phyloP scores from a whole-genome alignment of 1,284 basidiomycete species.

The Ustilago cynodontis region DNA sequence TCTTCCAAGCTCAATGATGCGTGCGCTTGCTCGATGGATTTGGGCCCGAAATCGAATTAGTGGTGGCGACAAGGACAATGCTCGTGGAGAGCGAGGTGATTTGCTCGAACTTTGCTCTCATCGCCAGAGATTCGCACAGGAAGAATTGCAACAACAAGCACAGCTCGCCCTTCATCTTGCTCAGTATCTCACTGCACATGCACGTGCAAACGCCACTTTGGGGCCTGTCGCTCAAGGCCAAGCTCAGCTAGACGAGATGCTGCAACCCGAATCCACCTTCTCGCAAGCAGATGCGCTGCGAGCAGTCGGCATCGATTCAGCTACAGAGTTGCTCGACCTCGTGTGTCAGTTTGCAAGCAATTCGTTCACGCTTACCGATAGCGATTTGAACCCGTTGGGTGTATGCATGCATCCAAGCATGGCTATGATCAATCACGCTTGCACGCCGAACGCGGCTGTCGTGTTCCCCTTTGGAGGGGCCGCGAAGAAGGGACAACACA shows the following conservation, averaged over 20 bases:
- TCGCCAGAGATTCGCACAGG: conserved; percentile 37
- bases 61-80: conserved; percentile 31
- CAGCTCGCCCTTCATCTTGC: conserved; percentile 40
- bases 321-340: conserved; percentile 42
- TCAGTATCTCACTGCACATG: conserved; percentile 38
- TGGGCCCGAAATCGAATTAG: conserved; percentile 43
- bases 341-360: conserved; percentile 83
- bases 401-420: conserved; percentile 81
- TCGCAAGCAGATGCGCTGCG: conserved; percentile 41
- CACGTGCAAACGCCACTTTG: conserved; percentile 26
- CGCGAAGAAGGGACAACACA: conserved; percentile 63
- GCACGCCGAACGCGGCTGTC: conserved; percentile 87
- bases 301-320: conserved; percentile 43
- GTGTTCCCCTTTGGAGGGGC: conserved; percentile 79
- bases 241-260: conserved; percentile 32
- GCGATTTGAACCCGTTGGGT: conserved; percentile 77
- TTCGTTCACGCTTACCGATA: conserved; percentile 81
- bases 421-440: conserved; percentile 91
- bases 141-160: conserved; percentile 37
- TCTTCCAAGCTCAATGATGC: conserved; percentile 43
- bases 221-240: conserved; percentile 29
- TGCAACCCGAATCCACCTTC: conserved; percentile 35
- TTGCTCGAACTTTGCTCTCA: conserved; percentile 44
- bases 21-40: conserved; percentile 46
- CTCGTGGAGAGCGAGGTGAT: conserved; percentile 23